These are phyloP conservation scores for Letharia lupina DNA, from an alignment of 495 filamentous ascomycete genomes.

Conservation along the genomic window DNA sequence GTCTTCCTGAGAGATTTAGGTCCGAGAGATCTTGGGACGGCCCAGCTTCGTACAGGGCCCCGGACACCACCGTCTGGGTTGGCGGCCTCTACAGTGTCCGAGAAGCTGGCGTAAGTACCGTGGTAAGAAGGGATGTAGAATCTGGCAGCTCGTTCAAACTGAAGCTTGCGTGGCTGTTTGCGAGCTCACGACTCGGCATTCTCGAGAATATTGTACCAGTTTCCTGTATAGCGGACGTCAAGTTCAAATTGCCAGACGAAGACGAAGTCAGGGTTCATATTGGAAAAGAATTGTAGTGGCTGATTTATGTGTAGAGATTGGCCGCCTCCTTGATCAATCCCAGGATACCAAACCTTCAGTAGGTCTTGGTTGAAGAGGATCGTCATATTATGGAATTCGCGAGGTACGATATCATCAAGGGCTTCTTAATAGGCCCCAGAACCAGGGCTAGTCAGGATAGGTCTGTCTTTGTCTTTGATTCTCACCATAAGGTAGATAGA, in stretches of 20 bases:
- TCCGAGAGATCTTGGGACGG: not conserved
- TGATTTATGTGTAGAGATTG: not conserved
- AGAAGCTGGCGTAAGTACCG: slow-evolving; percentile 48
- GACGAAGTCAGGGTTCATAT: slow-evolving; percentile 58
- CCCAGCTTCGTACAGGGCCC: slow-evolving; percentile 4
- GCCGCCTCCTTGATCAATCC: not conserved
- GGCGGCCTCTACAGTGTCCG: not conserved
- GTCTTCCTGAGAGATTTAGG: not conserved
- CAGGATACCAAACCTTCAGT: not conserved
- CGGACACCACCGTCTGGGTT: slow-evolving; percentile 9
- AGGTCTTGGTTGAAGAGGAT: not conserved
- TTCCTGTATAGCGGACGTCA: slow-evolving; percentile 58
- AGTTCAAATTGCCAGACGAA: slow-evolving; percentile 71
- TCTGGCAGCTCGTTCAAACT: not conserved
- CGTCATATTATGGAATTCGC: not conserved
- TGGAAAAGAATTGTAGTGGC: slow-evolving; percentile 39
- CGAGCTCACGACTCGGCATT: slow-evolving; percentile 33
- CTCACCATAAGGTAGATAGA: slow-evolving; percentile 29
- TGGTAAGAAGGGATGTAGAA: slow-evolving; percentile 34
- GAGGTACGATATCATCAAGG: not conserved
- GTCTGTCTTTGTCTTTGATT: not conserved
- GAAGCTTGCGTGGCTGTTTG: not conserved
- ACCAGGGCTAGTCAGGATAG: not conserved
- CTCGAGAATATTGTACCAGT: slow-evolving; percentile 60
- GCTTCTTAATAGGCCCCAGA: not conserved